Conservation (phyloP, 2,329 filamentous ascomycete genomes). For the Neurospora sp. region DNA sequence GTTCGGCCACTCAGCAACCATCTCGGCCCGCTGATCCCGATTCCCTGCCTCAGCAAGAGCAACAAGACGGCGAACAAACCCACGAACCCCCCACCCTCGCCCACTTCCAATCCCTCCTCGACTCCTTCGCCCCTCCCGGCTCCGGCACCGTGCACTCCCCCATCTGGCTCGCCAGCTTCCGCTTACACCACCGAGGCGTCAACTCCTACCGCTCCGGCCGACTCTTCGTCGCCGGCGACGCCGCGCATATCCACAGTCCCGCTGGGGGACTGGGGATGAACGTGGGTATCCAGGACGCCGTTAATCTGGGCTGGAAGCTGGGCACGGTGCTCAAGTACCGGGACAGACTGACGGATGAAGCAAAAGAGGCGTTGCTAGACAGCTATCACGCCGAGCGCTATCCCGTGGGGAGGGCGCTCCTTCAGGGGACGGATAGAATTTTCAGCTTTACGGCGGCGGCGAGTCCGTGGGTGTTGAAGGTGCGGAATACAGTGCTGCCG, state of each 20-base stretch:
- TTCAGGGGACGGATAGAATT: conserved; percentile 30
- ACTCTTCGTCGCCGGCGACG: conserved; percentile 45
- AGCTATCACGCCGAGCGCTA: conserved; percentile 15
- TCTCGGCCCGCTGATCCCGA: not conserved
- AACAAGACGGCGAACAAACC: conserved; percentile 7
- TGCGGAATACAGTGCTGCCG: conserved; percentile 30
- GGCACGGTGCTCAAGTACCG: conserved; percentile 25
- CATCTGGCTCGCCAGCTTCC: conserved; percentile 34
- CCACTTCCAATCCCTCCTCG: conserved; percentile 24
- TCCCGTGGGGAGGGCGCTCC: conserved; percentile 33
- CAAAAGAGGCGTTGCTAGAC: conserved; percentile 26
- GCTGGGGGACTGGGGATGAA: conserved; percentile 50
- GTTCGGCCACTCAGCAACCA: not conserved
- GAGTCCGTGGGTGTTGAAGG: conserved; percentile 23
- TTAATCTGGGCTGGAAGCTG: conserved; percentile 47
- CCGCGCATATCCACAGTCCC: conserved; percentile 45
- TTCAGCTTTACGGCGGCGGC: conserved; percentile 29
- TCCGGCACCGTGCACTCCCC: conserved; percentile 21
- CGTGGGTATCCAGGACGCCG: conserved; percentile 41
- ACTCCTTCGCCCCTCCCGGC: conserved; percentile 19
- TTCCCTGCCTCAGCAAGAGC: conserved; percentile 13
- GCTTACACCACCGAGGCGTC: conserved; percentile 32
- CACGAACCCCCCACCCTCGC: conserved; percentile 18
- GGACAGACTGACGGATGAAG: conserved; percentile 7
- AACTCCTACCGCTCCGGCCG: conserved; percentile 34